These are phyloP conservation scores for Thoreauomyces humboldtii DNA, from an alignment of 192 early-diverging fungal species.

Conservation along the genomic window DNA sequence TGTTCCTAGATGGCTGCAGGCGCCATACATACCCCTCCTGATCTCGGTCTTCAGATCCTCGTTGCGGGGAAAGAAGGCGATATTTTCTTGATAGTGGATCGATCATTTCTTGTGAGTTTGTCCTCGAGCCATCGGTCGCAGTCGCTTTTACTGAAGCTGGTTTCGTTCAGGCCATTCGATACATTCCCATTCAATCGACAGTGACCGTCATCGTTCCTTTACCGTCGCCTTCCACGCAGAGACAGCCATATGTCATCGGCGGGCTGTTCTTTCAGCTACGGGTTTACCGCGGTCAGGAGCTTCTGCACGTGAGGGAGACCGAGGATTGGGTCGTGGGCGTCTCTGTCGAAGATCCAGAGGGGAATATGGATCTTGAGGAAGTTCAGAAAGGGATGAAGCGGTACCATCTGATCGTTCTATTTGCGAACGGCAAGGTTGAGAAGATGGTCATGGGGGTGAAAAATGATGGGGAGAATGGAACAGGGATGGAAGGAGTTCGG, in stretches of 20 bases:
- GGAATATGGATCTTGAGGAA: too few relatives aligned
- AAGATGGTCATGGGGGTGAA: too few relatives aligned
- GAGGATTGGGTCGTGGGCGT: too few relatives aligned
- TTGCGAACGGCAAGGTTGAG: too few relatives aligned
- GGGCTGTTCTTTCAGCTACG: background rate
- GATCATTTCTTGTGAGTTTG: background rate
- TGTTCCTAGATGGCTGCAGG: slow-evolving; percentile 3
- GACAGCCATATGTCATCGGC: background rate
- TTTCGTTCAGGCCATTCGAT: background rate
- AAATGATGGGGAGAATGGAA: too few relatives aligned
- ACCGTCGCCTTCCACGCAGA: background rate
- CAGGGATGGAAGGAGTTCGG: too few relatives aligned
- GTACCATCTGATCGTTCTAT: too few relatives aligned
- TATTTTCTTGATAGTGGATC: background rate
- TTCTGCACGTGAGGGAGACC: background rate
- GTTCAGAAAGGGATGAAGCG: too few relatives aligned
- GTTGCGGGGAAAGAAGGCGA: background rate
- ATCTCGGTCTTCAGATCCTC: background rate
- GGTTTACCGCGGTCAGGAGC: background rate
- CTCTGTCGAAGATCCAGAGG: too few relatives aligned
- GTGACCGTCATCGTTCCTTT: background rate
- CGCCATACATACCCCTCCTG: background rate
- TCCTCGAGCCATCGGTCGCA: background rate
- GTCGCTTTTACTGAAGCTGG: background rate
- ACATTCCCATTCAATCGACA: background rate